Evolutionary conservation across 352 stramenopile species (phyloP), one percentile per base, ranked within the genome.

Genomic region (Globisporangium cystogenes): DNA sequence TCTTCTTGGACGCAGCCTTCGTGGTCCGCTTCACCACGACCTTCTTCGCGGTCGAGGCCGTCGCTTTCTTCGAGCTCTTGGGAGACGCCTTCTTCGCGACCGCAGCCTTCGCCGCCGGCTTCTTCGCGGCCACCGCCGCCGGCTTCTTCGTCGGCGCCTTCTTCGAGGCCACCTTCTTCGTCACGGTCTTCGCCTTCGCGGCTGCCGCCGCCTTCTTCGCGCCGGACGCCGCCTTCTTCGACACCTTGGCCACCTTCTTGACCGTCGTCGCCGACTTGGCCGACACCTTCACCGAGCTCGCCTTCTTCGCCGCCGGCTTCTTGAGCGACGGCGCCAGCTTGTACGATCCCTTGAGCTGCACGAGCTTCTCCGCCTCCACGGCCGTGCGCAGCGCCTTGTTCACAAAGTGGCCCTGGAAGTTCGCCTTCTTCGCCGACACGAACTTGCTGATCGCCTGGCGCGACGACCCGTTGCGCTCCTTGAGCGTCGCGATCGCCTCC

Each of bases 401-500:
- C 57, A 96, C 57, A 49, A 88, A 81, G 71, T 93, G 86, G 60
- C 67, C 78, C 47, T 67, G 64, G 52, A 86, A 94, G 70, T 92
- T 95, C 53, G 58, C 61, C 66, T 93, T 93, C 67, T 95, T 89
- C 45, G 62, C 65, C 74, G 85, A 72, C 47, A 98, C 87, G 45
- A 82, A 80, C 72, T 97, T 97, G 59, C 72, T 82, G 48, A 98
- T 97, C 7, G 91, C 90, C 62, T 94, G 76, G 23, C 84, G 77
- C 21, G 89, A 97, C 44, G 89, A 97, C 44, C 93, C 93, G 48
- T 75, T 97, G 64, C 90, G 93, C 67, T 97, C 90, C 70, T 97
- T 97, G 18, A 97, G 82, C 59, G 79, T 76, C 55, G 74, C 53
- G 59, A 98, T 96, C 31, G 88, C 90, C 45, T 95, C 82, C 33